Base-by-base conservation (phyloP, 441 rosid species). In the Aquilaria agallochum region DNA sequence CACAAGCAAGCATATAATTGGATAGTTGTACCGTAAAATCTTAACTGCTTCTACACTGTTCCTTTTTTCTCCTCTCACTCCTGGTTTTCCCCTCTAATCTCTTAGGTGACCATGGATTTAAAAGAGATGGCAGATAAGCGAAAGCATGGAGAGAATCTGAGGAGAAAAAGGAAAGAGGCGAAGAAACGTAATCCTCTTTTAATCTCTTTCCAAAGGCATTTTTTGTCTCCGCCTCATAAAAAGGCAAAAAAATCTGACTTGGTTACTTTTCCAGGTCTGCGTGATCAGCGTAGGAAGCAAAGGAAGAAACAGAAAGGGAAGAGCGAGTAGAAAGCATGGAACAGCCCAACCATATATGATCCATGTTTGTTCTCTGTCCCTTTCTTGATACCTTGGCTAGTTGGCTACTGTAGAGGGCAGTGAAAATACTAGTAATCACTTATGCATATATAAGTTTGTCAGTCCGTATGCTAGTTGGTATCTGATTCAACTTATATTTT, bases 81-180 rank as follows among this genome's bases (percentile, higher is more conserved):
- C 55, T 46, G 44, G 14, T 31, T 36, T 50, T 30, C 11, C 36
- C 9, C 14, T 4, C n/a, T 52, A n/a, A 13, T 5, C 14, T 55
- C 65, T 46, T 79, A 90, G 97, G 80, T 80, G 68, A 64, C 12
- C 48, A 53, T 90, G 80, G 83, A 66, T 48, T 55, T 70, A 67
- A 90, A 83, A 70, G 94, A 65, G 73, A 71, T 70, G 60, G 80
- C 80, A 45, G 90, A 72, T 12, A 89, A 80, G 68, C 76, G 89
- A 47, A 85, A 75, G 50, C 74, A 67, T 47, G 31, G 76, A 36
- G 88, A 77, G 60, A 72, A 33, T 40, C 58, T 80, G 58, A 84
- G 73, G 79, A 87, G 82, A 74, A 86, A 86, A 70, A 83, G 85
- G 69, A 95, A 84, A 80, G 85, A 81, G 2, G 99, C 89, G 80